A percentile compares a stretch with the other conserved stretches of the same genome.
Evolutionary conservation across 257 asterid species (phyloP).

Genomic region (Solanum sejunctum): DNA sequence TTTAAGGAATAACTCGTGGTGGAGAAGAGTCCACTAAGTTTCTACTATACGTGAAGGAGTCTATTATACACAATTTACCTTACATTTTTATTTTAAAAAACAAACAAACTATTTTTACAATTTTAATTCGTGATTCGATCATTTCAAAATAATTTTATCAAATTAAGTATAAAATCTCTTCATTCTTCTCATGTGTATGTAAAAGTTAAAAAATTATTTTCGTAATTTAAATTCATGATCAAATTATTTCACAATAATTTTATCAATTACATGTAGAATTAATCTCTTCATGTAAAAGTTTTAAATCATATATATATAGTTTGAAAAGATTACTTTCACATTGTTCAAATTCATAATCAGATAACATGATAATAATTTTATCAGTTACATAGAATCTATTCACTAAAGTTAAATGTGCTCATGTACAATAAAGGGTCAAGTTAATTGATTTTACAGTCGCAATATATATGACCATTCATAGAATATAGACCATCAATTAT

Average conservation of each 20-base stretch:
- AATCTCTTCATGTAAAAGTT: background rate
- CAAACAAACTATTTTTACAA: too few species aligned
- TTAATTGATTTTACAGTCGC: conserved; percentile 2
- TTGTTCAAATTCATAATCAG: background rate
- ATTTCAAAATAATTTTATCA: too few species aligned
- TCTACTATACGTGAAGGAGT: too few species aligned
- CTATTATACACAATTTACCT: too few species aligned
- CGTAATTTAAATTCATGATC: too few species aligned
- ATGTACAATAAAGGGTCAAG: background rate
- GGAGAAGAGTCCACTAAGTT: too few species aligned
- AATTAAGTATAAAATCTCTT: too few species aligned
- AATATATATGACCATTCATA: conserved; percentile 15
- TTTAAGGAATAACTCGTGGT: too few species aligned
- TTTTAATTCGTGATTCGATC: too few species aligned
- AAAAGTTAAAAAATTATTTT: too few species aligned
- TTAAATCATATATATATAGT: background rate
- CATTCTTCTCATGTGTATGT: too few species aligned
- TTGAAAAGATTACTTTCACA: background rate
- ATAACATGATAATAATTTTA: background rate
- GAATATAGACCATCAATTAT: conserved; percentile 2
- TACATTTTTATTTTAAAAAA: too few species aligned
- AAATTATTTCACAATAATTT: background rate
- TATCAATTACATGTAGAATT: background rate
- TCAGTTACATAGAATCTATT: background rate
- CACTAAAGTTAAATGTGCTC: background rate